Base-by-base conservation (phyloP, 768 basidiomycete species). In the Mycena polygramma region DNA sequence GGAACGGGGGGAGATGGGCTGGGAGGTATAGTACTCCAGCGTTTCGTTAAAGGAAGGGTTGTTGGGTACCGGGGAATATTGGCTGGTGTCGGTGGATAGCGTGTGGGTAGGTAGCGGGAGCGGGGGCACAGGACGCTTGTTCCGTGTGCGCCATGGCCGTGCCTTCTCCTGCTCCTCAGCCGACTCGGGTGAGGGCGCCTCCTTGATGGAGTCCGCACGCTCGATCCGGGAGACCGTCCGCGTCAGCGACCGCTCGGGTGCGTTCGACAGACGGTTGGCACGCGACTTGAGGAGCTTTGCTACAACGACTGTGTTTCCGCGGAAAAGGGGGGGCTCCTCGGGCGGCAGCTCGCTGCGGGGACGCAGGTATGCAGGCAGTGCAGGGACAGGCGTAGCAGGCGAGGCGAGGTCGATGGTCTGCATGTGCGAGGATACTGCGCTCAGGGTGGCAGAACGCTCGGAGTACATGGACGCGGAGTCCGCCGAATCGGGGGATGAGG, bases 391-490 rank as follows among this genome's bases (percentile, higher is more conserved):
- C 6, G 65, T 54, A 15, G 52, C 43, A 4, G 60, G 57, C 8
- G 62, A 62, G 36, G 45, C 30, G 52, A 72, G 63, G 41, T 48
- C 57, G 39, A 70, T 7, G 35, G 57, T 70, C 36, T 61, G 64
- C 65, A 62, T 67, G 63, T 55, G 70, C n/a, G 36, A 22, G 45
- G 55, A 57, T 22, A 35, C 58, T 30, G 30, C 30, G 30, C 30
- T 30, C 30, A 30, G 6, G 9, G 63, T 48, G 5, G 72, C 68
- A 19, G 72, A 70, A 45, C 51, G 57, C 51, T 60, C 22, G 39
- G 72, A 73, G 63, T 73, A 73, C 54, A 58, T 37, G 13, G 71
- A 73, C 36, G 62, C 68, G 19, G 72, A 69, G 37, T 72, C 71
- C 17, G 63, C 36, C 2, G 61, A 66, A 43, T 7, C 58, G 20